Conservation (phyloP, 352 stramenopile species). For the Globisporangium emineosum region DNA sequence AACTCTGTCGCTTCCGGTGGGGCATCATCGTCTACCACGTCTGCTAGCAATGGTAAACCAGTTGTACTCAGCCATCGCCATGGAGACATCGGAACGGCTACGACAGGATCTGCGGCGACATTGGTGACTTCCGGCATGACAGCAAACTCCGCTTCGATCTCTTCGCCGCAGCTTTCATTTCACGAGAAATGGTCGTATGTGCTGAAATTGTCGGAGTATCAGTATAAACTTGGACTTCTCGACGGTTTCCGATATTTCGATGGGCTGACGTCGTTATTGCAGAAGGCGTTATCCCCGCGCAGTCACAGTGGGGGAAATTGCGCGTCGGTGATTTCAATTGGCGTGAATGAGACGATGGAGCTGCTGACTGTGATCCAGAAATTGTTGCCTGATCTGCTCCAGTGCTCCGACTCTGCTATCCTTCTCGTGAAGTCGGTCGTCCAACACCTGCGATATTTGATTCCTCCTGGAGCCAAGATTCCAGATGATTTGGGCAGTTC, state of each 20-base stretch:
- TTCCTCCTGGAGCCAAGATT: conserved; percentile 53
- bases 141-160: conserved; percentile 7
- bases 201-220: conserved; percentile 77
- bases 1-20: neutral
- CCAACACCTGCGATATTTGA: conserved; percentile 70
- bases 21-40: neutral
- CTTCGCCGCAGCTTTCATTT: conserved; percentile 35
- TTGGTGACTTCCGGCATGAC: conserved; percentile 11
- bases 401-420: conserved; percentile 45
- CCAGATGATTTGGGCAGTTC: conserved; percentile 33
- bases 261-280: conserved; percentile 67
- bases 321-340: conserved; percentile 48
- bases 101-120: conserved; percentile 4
- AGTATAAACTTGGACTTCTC: conserved; percentile 75
- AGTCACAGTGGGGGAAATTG: conserved; percentile 24
- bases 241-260: conserved; percentile 80
- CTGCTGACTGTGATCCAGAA: conserved; percentile 68
- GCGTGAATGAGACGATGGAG: conserved; percentile 77
- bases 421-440: conserved; percentile 77
- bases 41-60: neutral
- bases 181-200: conserved; percentile 84
- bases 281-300: conserved; percentile 73
- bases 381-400: conserved; percentile 67
- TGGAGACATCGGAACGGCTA: conserved; percentile 25
- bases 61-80: conserved; percentile 29